Conservation (phyloP, 345 rosid genomes). For the Citrus inodora region DNA sequence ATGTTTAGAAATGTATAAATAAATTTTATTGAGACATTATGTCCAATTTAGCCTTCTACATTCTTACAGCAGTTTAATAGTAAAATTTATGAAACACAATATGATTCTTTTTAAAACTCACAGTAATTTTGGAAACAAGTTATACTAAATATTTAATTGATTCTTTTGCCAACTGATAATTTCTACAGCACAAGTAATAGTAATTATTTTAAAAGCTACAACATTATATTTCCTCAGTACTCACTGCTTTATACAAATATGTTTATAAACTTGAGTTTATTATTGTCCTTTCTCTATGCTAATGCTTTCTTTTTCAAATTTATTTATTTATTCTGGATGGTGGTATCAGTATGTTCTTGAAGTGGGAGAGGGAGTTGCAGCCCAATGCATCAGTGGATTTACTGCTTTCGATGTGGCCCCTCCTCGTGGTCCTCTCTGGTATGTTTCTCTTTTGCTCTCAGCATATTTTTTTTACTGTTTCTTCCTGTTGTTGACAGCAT, state of each 20-base stretch:
- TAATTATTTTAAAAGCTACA: no score
- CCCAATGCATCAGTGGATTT: conserved; percentile 64
- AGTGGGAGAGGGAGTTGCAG: conserved; percentile 52
- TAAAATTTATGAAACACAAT: no score
- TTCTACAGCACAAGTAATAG: no score
- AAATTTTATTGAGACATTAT: no score
- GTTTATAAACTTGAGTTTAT: not conserved
- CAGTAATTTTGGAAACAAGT: no score
- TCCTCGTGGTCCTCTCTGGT: conserved; percentile 67
- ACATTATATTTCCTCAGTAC: not conserved
- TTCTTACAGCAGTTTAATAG: no score
- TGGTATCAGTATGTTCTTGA: conserved; percentile 49
- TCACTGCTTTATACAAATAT: not conserved
- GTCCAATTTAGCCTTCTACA: no score
- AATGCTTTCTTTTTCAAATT: not conserved
- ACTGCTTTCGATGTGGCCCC: conserved; percentile 53
- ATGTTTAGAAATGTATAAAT: no score
- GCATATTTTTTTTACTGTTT: not conserved
- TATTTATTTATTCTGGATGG: not conserved
- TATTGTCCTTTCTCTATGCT: not conserved
- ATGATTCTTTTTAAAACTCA: no score
- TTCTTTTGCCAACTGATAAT: no score
- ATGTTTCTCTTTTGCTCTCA: conserved; percentile 2
- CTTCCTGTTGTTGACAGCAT: not conserved
- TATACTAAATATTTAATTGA: no score